Percentiles rank a stretch among this genome's conserved stretches.
phyloP scores from a whole-genome alignment of 805 yeast genomes.

The Helenozyma rhizophorensis region DNA sequence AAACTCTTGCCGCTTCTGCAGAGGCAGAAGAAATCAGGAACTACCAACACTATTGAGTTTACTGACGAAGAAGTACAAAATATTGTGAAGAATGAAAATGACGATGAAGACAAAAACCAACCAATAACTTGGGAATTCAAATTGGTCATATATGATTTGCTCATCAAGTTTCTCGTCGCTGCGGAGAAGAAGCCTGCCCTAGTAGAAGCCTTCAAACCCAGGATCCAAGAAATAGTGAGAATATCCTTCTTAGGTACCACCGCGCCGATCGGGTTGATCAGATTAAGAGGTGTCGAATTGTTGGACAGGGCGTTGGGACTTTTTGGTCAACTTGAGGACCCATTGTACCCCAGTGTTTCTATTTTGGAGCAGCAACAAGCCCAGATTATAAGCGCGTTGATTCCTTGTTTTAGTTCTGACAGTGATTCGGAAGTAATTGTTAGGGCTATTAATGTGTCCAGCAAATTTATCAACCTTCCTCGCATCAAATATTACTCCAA shows the following conservation, averaged over 20 bases:
- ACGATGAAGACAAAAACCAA: conserved; percentile 44
- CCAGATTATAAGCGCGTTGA: conserved; percentile 81
- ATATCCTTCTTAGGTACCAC: conserved; percentile 81
- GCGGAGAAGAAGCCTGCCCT: conserved; percentile 36
- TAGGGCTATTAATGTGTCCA: conserved; percentile 72
- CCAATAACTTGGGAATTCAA: conserved; percentile 58
- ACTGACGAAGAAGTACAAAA: conserved; percentile 39
- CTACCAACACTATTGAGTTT: conserved; percentile 22
- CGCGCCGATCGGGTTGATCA: conserved; percentile 55
- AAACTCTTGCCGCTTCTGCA: conserved; percentile 40
- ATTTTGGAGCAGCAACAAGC: conserved; percentile 92
- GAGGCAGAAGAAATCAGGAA: conserved; percentile 32
- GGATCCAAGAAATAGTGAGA: conserved; percentile 63
- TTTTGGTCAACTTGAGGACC: conserved; percentile 63
- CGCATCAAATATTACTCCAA: conserved; percentile 41
- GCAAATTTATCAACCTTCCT: conserved; percentile 58
- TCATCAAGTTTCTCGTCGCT: conserved; percentile 39
- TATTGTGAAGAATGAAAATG: conserved; percentile 31
- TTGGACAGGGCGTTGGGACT: conserved; percentile 58
- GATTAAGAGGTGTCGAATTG: conserved; percentile 61
- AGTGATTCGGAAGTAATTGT: conserved; percentile 72
- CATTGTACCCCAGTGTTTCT: conserved; percentile 65
- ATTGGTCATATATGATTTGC: conserved; percentile 41
- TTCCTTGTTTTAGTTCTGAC: conserved; percentile 77
- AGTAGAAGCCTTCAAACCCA: conserved; percentile 38